Percentiles rank a stretch among this genome's conserved stretches.
Conservation (phyloP, 2,329 filamentous ascomycete species). For the Ophiostoma australiae region DNA sequence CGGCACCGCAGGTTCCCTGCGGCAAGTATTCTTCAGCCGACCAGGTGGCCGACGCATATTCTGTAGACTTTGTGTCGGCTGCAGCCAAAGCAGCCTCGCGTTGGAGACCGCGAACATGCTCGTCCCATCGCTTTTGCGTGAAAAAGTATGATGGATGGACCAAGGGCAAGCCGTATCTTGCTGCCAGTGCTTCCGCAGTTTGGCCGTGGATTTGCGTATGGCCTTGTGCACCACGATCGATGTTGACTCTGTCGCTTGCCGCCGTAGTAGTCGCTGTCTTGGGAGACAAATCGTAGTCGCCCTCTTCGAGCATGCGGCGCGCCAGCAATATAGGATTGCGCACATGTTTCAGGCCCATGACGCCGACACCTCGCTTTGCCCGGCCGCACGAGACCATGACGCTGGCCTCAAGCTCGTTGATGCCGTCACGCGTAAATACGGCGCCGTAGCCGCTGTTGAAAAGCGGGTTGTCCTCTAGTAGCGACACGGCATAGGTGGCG, state of each 20-base stretch:
- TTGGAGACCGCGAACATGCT: constrained; percentile 54
- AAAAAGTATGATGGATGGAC: constrained; percentile 71
- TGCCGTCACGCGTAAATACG: constrained; percentile 77
- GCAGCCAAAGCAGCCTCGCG: constrained; percentile 36
- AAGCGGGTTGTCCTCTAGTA: constrained; percentile 72
- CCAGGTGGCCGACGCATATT: constrained; percentile 20
- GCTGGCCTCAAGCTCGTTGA: constrained; percentile 79
- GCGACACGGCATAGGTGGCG: constrained; percentile 67
- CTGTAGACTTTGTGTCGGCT: neutral
- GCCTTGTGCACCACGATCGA: constrained; percentile 42
- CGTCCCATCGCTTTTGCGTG: constrained; percentile 67
- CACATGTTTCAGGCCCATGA: constrained; percentile 68
- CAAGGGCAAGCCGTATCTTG: constrained; percentile 62
- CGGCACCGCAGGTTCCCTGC: constrained; percentile 79
- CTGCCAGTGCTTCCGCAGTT: constrained; percentile 64
- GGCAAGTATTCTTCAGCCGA: constrained; percentile 53
- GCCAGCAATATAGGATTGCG: constrained; percentile 76
- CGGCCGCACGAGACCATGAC: constrained; percentile 74
- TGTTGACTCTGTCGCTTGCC: constrained; percentile 12
- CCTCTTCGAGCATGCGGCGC: constrained; percentile 62
- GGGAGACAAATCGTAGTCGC: constrained; percentile 51
- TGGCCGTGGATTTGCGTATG: constrained; percentile 47
- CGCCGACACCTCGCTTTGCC: constrained; percentile 71
- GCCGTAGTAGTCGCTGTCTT: neutral
- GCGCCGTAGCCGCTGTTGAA: constrained; percentile 83